Evolutionary conservation across 2,329 filamentous ascomycete genomes (phyloP).

Genomic region (Talaromyces sp.): DNA sequence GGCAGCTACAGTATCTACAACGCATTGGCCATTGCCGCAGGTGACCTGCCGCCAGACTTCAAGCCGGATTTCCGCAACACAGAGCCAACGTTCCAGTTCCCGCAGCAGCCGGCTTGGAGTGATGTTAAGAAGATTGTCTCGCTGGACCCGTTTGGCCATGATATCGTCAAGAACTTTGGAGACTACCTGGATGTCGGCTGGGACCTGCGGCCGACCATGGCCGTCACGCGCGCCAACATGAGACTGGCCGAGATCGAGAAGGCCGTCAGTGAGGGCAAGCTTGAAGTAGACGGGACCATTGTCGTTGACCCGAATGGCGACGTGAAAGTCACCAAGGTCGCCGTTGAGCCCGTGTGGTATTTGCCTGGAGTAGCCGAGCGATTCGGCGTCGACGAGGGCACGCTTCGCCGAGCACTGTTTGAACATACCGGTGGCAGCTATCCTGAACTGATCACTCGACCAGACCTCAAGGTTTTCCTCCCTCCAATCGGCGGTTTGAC

Average conservation of each 20-base stretch:
- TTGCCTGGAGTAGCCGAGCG: conserved; percentile 81
- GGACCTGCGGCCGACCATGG: conserved; percentile 85
- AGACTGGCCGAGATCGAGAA: conserved; percentile 92
- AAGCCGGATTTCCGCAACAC: conserved; percentile 76
- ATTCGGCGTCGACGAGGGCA: conserved; percentile 87
- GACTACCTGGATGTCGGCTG: conserved; percentile 64
- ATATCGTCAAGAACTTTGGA: conserved; percentile 75
- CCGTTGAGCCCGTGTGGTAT: conserved; percentile 92
- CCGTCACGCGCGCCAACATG: conserved; percentile 90
- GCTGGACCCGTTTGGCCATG: conserved; percentile 91
- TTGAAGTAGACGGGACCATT: conserved; percentile 79
- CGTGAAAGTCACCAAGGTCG: conserved; percentile 90
- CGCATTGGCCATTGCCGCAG: conserved; percentile 84
- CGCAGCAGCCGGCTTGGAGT: conserved; percentile 83
- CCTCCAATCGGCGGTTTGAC: conserved; percentile 94
- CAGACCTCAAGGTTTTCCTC: conserved; percentile 91
- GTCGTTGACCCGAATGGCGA: conserved; percentile 83
- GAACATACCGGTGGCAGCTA: conserved; percentile 95
- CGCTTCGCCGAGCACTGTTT: conserved; percentile 79
- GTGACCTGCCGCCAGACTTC: conserved; percentile 79
- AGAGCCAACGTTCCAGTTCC: conserved; percentile 83
- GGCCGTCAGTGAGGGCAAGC: conserved; percentile 71
- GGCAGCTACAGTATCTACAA: conserved; percentile 97
- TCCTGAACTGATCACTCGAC: conserved; percentile 90
- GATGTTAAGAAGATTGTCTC: conserved; percentile 92